Conservation (phyloP, 208 protist species). For the Crithidia bombi region DNA sequence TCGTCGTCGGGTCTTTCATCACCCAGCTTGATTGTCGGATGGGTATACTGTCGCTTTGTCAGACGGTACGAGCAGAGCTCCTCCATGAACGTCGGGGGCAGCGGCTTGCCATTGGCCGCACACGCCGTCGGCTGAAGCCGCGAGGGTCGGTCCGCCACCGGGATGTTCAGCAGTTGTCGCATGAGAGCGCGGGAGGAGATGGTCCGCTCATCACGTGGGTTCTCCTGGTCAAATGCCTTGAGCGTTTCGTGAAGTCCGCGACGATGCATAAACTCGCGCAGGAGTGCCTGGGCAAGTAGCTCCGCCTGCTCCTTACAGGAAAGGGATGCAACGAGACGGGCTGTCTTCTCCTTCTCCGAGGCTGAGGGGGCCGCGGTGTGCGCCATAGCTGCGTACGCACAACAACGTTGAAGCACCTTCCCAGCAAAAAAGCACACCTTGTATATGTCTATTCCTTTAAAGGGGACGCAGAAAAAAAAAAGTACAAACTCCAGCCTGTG, state of each 20-base stretch:
- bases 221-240: constrained; percentile 70
- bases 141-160: constrained; percentile 54
- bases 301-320: constrained; percentile 58
- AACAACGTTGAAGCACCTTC: no score
- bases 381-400: constrained; percentile 9
- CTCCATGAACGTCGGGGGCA: constrained; percentile 76
- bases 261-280: constrained; percentile 91
- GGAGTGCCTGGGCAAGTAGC: constrained; percentile 77
- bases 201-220: constrained; percentile 65
- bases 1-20: constrained; percentile 9
- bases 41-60: constrained; percentile 48
- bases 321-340: constrained; percentile 38
- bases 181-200: constrained; percentile 81
- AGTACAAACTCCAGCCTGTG: no score
- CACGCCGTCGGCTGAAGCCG: constrained; percentile 33
- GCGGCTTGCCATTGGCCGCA: constrained; percentile 19
- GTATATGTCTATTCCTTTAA: no score
- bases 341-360: constrained; percentile 37
- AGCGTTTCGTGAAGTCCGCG: constrained; percentile 70
- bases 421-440: no score
- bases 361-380: constrained; percentile 9
- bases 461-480: constrained; percentile 33
- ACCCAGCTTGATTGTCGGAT: neutral
- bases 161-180: constrained; percentile 78
- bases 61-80: constrained; percentile 82